phyloP scores from a whole-genome alignment of 2,329 filamentous ascomycete species.

The Paraphaeosphaeria sporulosa region DNA sequence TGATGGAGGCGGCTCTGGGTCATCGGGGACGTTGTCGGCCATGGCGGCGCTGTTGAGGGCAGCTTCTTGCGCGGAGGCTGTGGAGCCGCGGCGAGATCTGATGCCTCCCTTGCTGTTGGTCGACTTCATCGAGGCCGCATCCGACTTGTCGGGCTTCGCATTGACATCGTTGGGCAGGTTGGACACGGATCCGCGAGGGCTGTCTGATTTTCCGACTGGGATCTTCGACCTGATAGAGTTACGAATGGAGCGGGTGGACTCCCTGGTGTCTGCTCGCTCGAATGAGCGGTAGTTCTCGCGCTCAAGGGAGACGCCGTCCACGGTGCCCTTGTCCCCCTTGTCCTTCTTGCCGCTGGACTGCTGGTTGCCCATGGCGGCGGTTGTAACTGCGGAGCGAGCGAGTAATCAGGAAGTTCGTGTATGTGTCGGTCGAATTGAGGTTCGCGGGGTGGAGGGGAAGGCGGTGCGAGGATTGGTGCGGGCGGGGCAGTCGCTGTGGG shows the following conservation, averaged over 20 bases:
- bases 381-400: constrained; percentile 19
- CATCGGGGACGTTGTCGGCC: constrained; percentile 41
- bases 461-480: constrained; percentile 25
- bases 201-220: constrained; percentile 78
- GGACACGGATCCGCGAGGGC: constrained; percentile 77
- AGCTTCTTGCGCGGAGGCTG: constrained; percentile 54
- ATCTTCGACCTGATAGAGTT: constrained; percentile 87
- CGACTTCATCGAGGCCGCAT: constrained; percentile 78
- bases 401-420: constrained; percentile 13
- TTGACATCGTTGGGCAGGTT: constrained; percentile 58
- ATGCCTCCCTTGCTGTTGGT: constrained; percentile 62
- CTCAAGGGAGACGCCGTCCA: constrained; percentile 70
- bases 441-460: constrained; percentile 23
- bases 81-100: constrained; percentile 46
- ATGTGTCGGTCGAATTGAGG: constrained; percentile 15
- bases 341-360: constrained; percentile 66
- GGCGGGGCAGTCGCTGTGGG: constrained; percentile 11
- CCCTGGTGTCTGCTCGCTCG: constrained; percentile 89
- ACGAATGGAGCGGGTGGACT: constrained; percentile 86
- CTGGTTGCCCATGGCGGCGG: constrained; percentile 76
- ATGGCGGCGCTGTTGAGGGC: constrained; percentile 41
- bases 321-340: constrained; percentile 53
- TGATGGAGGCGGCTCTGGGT: constrained; percentile 72
- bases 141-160: constrained; percentile 71
- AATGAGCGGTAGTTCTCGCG: constrained; percentile 83